phyloP scores from a whole-genome alignment of 352 stramenopile species.

The Phytophthora meadii region DNA sequence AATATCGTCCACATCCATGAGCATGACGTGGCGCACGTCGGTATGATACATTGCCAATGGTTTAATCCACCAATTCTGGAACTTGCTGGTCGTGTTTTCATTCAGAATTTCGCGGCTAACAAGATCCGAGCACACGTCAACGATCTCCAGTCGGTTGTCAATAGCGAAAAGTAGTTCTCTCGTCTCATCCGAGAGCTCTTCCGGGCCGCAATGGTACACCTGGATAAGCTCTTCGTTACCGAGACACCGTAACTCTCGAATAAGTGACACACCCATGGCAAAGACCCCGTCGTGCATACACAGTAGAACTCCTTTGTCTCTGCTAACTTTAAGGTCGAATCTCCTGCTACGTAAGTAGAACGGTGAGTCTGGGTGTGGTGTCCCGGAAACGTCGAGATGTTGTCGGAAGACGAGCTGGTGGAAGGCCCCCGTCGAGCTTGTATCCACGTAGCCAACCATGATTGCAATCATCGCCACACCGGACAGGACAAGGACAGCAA shows the following conservation, averaged over 20 bases:
- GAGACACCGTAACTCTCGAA: constrained; percentile 51
- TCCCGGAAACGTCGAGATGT: constrained; percentile 7
- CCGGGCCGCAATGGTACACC: constrained; percentile 28
- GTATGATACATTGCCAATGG: constrained; percentile 29
- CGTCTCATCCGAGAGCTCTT: constrained; percentile 48
- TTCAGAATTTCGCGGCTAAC: constrained; percentile 24
- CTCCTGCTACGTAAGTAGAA: constrained; percentile 21
- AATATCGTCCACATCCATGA: constrained; percentile 31
- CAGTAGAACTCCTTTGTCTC: constrained; percentile 40
- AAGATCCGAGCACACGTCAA: constrained; percentile 63
- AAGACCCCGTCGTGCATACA: constrained; percentile 49
- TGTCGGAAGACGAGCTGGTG: constrained; percentile 18
- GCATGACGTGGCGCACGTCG: constrained; percentile 22
- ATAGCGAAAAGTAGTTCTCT: constrained; percentile 41
- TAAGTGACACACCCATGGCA: constrained; percentile 57
- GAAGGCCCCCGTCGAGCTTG: constrained; percentile 11
- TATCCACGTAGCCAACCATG: constrained; percentile 25
- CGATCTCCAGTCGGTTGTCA: constrained; percentile 56
- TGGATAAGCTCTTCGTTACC: constrained; percentile 43
- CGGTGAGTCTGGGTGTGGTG: constrained; percentile 17
- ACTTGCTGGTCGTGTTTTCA: constrained; percentile 31
- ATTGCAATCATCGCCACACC: constrained; percentile 20
- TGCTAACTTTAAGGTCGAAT: constrained; percentile 31
- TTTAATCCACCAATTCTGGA: constrained; percentile 56
- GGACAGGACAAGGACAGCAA: constrained; percentile 18